Evolutionary conservation across 768 basidiomycete species (phyloP).

Genomic region (Amanita polypyramis): DNA sequence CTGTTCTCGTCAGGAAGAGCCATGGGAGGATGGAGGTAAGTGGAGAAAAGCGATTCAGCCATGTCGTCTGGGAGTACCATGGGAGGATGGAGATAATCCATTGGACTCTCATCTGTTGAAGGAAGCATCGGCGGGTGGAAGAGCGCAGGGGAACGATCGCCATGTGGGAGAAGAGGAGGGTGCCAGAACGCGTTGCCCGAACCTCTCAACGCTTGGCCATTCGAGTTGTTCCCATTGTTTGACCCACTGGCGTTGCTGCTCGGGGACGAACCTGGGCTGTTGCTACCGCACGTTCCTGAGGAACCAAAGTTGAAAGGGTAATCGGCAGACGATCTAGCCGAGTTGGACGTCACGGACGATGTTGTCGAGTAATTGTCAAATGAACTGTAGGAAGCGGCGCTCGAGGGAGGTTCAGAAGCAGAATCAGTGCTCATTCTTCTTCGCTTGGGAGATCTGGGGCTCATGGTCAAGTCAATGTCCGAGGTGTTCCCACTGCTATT

Average conservation of each 20-base stretch:
- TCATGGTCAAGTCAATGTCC: conserved; percentile 32
- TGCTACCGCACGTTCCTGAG: conserved; percentile 16
- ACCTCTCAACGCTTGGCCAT: conserved; percentile 41
- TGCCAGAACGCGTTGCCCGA: conserved; percentile 68
- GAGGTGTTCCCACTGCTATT: conserved; percentile 22
- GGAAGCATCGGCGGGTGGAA: conserved; percentile 68
- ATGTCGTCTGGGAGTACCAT: conserved; percentile 59
- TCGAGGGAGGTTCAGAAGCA: conserved; percentile 43
- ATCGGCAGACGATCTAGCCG: conserved; percentile 58
- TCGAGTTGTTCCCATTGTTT: background rate
- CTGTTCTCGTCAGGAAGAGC: conserved; percentile 24
- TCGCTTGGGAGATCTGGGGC: conserved; percentile 49
- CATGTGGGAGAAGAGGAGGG: conserved; percentile 58
- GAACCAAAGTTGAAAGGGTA: conserved; percentile 49
- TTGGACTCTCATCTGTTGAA: conserved; percentile 45
- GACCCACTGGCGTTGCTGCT: conserved; percentile 9
- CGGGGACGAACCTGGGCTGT: background rate
- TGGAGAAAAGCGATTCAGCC: conserved; percentile 31
- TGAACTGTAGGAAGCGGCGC: conserved; percentile 53
- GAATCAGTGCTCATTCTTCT: conserved; percentile 61
- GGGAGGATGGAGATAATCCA: conserved; percentile 65
- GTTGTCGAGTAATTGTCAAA: conserved; percentile 55
- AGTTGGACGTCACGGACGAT: conserved; percentile 43
- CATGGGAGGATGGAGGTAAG: conserved; percentile 38
- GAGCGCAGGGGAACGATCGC: conserved; percentile 40